Evolutionary conservation across 1,284 basidiomycete species (phyloP), one percentile per base, ranked within the genome.

Genomic region (Apiotrichum mycotoxinovorans): DNA sequence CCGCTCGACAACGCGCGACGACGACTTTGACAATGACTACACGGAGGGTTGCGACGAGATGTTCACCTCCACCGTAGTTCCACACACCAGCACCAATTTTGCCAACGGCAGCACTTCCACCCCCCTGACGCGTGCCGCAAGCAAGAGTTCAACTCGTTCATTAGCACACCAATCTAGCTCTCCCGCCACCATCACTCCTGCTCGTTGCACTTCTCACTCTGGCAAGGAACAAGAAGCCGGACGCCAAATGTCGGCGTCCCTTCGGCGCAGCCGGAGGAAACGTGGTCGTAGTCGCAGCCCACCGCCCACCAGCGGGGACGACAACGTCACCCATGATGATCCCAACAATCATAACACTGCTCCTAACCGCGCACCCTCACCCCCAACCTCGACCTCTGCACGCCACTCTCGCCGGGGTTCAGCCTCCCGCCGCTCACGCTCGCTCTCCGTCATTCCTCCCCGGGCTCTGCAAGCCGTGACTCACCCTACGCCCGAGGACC

Each of bases 381-480:
- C 20, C 33, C 20, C 12, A 20, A 9, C 23, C 10, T 26, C 41
- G 41, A 17, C 41, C 30, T 12, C 30, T 30, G 30, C 30, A 30
- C 25, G 18, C 8, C 44, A 37, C 44, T 15, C 27, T n/a, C 33
- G 45, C 47, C n/a, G n/a, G n/a, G n/a, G n/a, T n/a, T n/a, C n/a
- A n/a, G n/a, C n/a, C n/a, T n/a, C n/a, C n/a, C 51, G 49, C 5
- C 46, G 51, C 30, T 60, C 58, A 1, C 58, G 58, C 45, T 54
- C 55, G 7, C 55, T 61, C 27, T 61, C 60, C 23, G 38, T 58
- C n/a, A 58, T 62, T 44, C 60, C 60, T 30, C 58, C 56, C 0
- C 40, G 27, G 27, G 27, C 45, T 43, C 56, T 54, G 57, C 51
- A 48, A 0, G 53, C 60, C 5, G 33, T 58, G n/a, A 62, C 60